Base-by-base conservation (phyloP, 1,139 yeast species). In the Zygosaccharomyces pseudobailii region DNA sequence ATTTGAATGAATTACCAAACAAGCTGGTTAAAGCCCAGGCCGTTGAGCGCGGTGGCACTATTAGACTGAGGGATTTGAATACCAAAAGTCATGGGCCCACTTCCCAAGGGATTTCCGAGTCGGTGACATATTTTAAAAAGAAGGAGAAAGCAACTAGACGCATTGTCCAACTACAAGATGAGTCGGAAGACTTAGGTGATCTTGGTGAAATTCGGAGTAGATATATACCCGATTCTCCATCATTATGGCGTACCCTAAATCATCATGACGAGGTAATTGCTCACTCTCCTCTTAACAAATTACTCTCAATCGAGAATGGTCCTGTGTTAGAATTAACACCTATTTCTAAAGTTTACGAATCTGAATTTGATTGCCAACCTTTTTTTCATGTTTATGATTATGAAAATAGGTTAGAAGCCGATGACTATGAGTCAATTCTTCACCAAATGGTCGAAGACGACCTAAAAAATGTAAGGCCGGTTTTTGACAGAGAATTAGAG, bases 401-500 rank as follows among this genome's bases (percentile, higher is more conserved):
- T 40, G 65, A 61, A 36, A 51, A 44, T 43, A 49, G 55, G 25
- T 25, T 54, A 19, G 56, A 52, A 6, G 43, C 42, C 19, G 53
- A 51, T 30, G 65, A 61, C 41, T 48, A 47, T 31, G 59, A 53
- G 19, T 55, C 52, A 13, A 51, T 60, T 6, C n/a, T 61, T 5
- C 46, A 47, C 21, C 51, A 47, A 5, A 46, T 56, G 36, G 35
- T 65, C 5, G 50, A 52, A 19, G 56, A 54, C 39, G 57, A 56
- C 22, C 44, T 53, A 17, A 47, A 40, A n/a, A 49, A 49, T 10
- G 47, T 27, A 19, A 39, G 44, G 31, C 54, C 57, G 6, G 36
- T 48, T 13, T 62, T 61, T 40, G 53, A 56, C 4, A 52, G 45
- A 36, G 63, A 61, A 42, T 49, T 64, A 32, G 62, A 63, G 39